A percentile compares a stretch with the other conserved stretches of the same genome.
Evolutionary conservation across 805 yeast species (phyloP).

Genomic region (Wickerhamiella kurtzmanii): DNA sequence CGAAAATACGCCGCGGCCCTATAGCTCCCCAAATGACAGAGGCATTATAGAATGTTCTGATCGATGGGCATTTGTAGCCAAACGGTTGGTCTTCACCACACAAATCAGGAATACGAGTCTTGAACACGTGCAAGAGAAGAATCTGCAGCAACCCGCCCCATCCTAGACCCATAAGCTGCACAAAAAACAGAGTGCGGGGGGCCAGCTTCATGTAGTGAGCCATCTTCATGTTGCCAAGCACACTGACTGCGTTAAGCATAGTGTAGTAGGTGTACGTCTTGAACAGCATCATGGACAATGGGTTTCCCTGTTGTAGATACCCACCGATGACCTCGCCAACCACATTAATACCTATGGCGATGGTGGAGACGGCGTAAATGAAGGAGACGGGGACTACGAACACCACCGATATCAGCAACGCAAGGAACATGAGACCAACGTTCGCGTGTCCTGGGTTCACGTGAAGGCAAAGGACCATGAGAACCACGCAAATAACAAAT

Average conservation of each 20-base stretch:
- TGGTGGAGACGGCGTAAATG: conserved; percentile 50
- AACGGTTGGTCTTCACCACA: conserved; percentile 34
- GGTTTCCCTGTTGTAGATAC: conserved; percentile 47
- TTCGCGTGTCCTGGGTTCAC: conserved; percentile 7
- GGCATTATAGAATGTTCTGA: conserved; percentile 38
- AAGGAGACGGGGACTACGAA: conserved; percentile 51
- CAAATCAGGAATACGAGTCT: conserved; percentile 28
- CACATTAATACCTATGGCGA: conserved; percentile 44
- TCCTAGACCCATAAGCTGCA: conserved; percentile 34
- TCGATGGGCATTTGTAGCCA: conserved; percentile 37
- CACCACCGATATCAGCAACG: conserved; percentile 40
- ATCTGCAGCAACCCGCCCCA: conserved; percentile 34
- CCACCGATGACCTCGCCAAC: conserved; percentile 53
- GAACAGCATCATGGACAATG: conserved; percentile 49
- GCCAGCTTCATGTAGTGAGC: conserved; percentile 55
- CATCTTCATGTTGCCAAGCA: conserved; percentile 43
- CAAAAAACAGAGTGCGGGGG: conserved; percentile 46
- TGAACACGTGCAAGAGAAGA: conserved; percentile 33
- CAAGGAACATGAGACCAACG: conserved; percentile 31
- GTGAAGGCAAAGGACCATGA: conserved; percentile 2
- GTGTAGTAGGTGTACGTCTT: conserved; percentile 47
- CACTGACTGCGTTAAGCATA: conserved; percentile 40
- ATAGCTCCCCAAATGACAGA: conserved; percentile 53
- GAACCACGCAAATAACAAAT: conserved; percentile 22
- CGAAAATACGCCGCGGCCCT: conserved; percentile 50